Percentiles rank a stretch among this genome's conserved stretches.
Evolutionary conservation across 2,329 filamentous ascomycete genomes (phyloP).

Genomic region (Chaetothyriales sp.): DNA sequence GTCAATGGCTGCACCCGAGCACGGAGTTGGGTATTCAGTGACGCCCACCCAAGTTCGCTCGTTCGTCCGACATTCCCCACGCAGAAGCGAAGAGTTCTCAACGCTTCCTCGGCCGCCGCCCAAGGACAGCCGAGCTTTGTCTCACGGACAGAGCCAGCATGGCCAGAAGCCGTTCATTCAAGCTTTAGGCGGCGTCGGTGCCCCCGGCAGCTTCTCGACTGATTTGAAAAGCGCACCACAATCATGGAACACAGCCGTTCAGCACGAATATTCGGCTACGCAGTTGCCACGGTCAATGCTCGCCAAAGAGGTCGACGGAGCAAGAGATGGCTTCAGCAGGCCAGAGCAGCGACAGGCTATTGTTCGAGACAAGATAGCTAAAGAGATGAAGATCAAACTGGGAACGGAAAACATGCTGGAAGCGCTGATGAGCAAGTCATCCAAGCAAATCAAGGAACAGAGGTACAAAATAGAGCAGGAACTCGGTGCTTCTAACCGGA

Average conservation of each 20-base stretch:
- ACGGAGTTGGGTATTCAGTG: slow-evolving; percentile 19
- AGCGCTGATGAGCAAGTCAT: slow-evolving; percentile 83
- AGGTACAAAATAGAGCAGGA: slow-evolving; percentile 69
- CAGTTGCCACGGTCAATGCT: slow-evolving; percentile 40
- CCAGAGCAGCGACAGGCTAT: slow-evolving; percentile 60
- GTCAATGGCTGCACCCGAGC: slow-evolving; percentile 17
- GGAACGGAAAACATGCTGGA: slow-evolving; percentile 97
- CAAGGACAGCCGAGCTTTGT: slow-evolving; percentile 42
- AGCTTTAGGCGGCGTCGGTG: slow-evolving; percentile 38
- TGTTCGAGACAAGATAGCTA: slow-evolving; percentile 72
- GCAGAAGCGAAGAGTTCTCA: slow-evolving; percentile 25
- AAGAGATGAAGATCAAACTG: slow-evolving; percentile 94
- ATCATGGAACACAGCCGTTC: slow-evolving; percentile 45
- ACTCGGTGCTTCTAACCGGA: slow-evolving; percentile 70
- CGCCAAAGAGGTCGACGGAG: slow-evolving; percentile 24
- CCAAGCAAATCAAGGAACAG: slow-evolving; percentile 85
- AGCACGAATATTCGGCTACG: slow-evolving; percentile 5
- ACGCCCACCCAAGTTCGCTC: slow-evolving; percentile 19
- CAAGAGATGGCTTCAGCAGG: slow-evolving; percentile 38
- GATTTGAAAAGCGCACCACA: slow-evolving; percentile 58
- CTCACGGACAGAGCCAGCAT: slow-evolving; percentile 45
- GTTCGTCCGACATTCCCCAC: slow-evolving; percentile 12
- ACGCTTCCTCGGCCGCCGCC: slow-evolving; percentile 17
- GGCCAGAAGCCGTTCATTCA: slow-evolving; percentile 50
- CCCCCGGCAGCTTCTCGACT: slow-evolving; percentile 73